phyloP scores from a whole-genome alignment of 2,329 filamentous ascomycete genomes.

The Thelonectria rubi region DNA sequence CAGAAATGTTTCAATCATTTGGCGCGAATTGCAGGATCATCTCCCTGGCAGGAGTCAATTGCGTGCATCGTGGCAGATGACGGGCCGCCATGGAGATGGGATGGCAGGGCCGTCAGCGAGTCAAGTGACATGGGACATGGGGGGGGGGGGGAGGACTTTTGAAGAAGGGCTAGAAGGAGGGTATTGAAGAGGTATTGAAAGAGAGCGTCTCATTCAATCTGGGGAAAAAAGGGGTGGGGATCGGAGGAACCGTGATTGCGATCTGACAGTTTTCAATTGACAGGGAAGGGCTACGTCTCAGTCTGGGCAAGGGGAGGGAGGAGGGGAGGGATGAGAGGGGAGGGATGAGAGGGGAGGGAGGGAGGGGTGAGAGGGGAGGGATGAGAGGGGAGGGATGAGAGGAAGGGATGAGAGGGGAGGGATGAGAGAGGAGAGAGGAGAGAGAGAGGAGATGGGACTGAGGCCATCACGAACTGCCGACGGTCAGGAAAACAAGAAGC shows the following conservation, averaged over 20 bases:
- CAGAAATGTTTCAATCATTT: too few relatives aligned
- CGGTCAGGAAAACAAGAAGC: too few relatives aligned
- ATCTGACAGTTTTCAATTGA: slow-evolving; percentile 13
- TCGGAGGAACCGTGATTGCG: slow-evolving; percentile 15
- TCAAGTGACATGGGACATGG: neutral
- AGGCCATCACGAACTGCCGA: too few relatives aligned
- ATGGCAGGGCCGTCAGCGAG: neutral
- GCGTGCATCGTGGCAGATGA: neutral
- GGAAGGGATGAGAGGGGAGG: neutral
- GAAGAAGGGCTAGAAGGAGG: neutral
- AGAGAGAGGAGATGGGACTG: too few relatives aligned
- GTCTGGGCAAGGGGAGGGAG: neutral
- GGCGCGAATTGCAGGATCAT: too few relatives aligned
- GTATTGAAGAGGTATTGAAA: neutral
- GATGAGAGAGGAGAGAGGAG: neutral
- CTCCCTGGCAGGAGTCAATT: too few relatives aligned
- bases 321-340: neutral
- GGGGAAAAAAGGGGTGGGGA: slow-evolving; percentile 3
- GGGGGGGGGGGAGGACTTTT: neutral
- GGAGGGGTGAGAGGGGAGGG: neutral
- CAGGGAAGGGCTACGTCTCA: slow-evolving; percentile 17
- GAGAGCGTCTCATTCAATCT: slow-evolving; percentile 5
- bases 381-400: neutral
- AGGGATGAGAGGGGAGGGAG: neutral
- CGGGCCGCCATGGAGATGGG: neutral